Percentiles rank a stretch among this genome's conserved stretches.
Evolutionary conservation across 2,329 filamentous ascomycete genomes (phyloP).

Genomic region (Venturia carpophila): DNA sequence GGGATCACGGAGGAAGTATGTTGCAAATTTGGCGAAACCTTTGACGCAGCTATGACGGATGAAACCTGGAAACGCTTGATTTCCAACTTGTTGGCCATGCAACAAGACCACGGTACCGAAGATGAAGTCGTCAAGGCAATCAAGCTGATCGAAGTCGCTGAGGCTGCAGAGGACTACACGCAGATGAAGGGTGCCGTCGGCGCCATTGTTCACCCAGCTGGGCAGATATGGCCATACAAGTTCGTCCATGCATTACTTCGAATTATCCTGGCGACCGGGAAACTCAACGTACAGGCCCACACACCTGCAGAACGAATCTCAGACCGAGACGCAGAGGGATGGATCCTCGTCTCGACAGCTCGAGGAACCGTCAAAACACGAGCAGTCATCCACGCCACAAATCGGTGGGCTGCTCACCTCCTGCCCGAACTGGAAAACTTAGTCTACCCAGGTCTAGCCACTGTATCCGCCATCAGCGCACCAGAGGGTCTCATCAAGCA

Average conservation of each 20-base stretch:
- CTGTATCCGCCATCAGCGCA: background rate
- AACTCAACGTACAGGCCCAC: background rate
- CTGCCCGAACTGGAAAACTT: constrained; percentile 28
- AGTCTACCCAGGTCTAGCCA: constrained; percentile 1
- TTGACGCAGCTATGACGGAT: background rate
- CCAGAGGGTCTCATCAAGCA: background rate
- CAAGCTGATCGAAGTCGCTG: constrained; percentile 5
- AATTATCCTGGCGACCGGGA: background rate
- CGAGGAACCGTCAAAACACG: constrained; percentile 22
- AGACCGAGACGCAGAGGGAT: constrained; percentile 11
- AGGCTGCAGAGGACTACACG: constrained; percentile 1
- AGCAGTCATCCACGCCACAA: constrained; percentile 29
- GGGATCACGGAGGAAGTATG: background rate
- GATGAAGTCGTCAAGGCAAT: background rate
- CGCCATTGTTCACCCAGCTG: constrained; percentile 2
- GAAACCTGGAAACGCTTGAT: background rate
- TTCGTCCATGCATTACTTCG: constrained; percentile 6
- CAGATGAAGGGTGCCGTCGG: constrained; percentile 9
- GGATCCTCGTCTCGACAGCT: constrained; percentile 22
- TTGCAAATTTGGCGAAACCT: background rate
- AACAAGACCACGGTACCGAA: constrained; percentile 6
- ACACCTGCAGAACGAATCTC: background rate
- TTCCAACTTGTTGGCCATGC: background rate
- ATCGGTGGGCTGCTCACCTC: constrained; percentile 30
- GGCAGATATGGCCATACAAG: constrained; percentile 10